These are phyloP conservation scores for Fusarium nelsonii DNA, from an alignment of 2,329 filamentous ascomycete species.

Conservation along the genomic window DNA sequence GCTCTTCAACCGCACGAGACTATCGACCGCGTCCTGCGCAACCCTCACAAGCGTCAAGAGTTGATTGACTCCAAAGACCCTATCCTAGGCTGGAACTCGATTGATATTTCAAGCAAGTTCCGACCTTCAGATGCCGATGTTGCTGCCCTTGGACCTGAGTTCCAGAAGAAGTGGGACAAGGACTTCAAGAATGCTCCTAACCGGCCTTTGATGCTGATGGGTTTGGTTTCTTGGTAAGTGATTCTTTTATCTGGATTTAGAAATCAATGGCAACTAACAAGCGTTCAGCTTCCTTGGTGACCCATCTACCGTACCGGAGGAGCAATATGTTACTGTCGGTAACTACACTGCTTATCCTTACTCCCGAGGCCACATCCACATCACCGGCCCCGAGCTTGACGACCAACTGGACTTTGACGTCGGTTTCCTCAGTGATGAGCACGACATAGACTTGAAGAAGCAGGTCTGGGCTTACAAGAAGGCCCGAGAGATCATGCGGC, in stretches of 20 bases:
- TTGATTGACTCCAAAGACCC: constrained; percentile 62
- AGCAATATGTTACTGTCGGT: constrained; percentile 65
- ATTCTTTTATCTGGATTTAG: no score
- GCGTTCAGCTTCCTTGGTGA: constrained; percentile 56
- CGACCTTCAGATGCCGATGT: constrained; percentile 67
- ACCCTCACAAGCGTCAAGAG: constrained; percentile 59
- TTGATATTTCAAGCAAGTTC: constrained; percentile 68
- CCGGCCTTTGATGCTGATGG: constrained; percentile 63
- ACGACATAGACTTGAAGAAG: constrained; percentile 72
- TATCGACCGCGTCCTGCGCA: constrained; percentile 65
- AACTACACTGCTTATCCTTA: constrained; percentile 61
- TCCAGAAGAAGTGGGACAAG: constrained; percentile 65
- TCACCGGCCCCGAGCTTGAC: constrained; percentile 58
- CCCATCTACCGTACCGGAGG: constrained; percentile 51
- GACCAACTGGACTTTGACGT: constrained; percentile 67
- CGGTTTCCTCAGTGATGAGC: constrained; percentile 66
- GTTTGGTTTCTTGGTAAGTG: constrained; percentile 46
- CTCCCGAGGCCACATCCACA: constrained; percentile 72
- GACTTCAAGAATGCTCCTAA: constrained; percentile 62
- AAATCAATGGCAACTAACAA: not conserved
- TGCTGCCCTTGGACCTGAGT: constrained; percentile 63
- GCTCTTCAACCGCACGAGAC: constrained; percentile 51
- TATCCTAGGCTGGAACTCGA: constrained; percentile 68
- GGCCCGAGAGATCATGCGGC: constrained; percentile 70
- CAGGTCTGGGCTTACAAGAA: constrained; percentile 75